Evolutionary conservation across 352 stramenopile species (phyloP), one percentile per base, ranked within the genome.

Genomic region (Hyaloperonospora arabidopsidis): DNA sequence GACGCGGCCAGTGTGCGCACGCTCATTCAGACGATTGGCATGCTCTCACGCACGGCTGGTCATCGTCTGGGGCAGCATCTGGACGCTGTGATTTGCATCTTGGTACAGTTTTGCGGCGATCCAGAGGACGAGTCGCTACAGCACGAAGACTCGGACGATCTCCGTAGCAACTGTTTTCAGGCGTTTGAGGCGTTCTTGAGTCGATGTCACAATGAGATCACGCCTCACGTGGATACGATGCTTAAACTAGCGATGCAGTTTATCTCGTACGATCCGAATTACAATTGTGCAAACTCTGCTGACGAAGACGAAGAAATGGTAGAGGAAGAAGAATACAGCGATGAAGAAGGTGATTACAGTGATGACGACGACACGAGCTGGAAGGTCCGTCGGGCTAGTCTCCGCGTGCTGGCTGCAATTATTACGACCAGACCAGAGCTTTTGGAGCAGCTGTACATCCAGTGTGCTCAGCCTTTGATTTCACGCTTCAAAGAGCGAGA

Each of bases 181-280:
- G 96, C 94, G 18, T 97, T 99, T 67, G 96, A 99, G 61, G 92
- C 87, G 6, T 98, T 99, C 66, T 82, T 98, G 19, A 68, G 96
- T 53, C 84, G 95, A 36, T 99, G 96, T 81, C 95, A 97, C 43
- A 85, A 81, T 34, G 95, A 98, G 67, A 95, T 98, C 52, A 85
- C 95, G 45, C 84, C 87, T n/a, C 93, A 98, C 65, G 79, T 98
- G 50, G 74, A 90, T 41, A 68, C 73, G 23, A 98, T 99, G 54
- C 68, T 98, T 46, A 72, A 87, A 43, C 74, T 95, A 10, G 76
- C 84, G 14, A 82, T 96, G 54, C 76, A 81, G 18, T 99, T 98
- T 61, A 97, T 97, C 75, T 95, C 87, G 57, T 99, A 98, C 68
- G 96, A 99, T 63, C 96, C 96, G 0, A 99, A 99, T 70, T 99